These are phyloP conservation scores for Carex pumila DNA, from an alignment of 176 grass and related monocot genomes.

Conservation along the genomic window DNA sequence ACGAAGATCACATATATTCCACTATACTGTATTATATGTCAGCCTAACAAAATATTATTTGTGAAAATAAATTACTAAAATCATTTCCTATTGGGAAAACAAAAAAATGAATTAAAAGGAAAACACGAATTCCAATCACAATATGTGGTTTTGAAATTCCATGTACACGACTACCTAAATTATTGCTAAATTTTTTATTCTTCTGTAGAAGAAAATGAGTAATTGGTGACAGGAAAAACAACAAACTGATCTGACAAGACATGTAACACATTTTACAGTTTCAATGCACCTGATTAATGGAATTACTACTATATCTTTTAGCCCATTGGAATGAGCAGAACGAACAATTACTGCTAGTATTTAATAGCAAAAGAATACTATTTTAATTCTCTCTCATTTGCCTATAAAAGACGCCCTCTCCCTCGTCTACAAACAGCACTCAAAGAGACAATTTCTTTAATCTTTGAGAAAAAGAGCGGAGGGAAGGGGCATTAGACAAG, in stretches of 20 bases:
- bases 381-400: neutral
- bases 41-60: neutral
- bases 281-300: neutral
- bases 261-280: neutral
- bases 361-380: neutral
- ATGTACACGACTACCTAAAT: neutral
- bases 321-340: neutral
- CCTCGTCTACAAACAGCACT: neutral
- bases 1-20: too few relatives aligned
- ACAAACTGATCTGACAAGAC: neutral
- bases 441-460: neutral
- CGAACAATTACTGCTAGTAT: neutral
- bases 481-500: neutral
- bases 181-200: neutral
- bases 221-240: neutral
- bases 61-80: neutral
- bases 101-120: neutral
- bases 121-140: too few relatives aligned
- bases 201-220: neutral
- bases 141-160: neutral
- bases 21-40: too few relatives aligned
- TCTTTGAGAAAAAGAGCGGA: neutral
- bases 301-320: neutral
- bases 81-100: neutral
- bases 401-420: neutral